These are phyloP conservation scores for Lomentospora prolificans DNA, from an alignment of 2,329 filamentous ascomycete species.

Conservation along the genomic window DNA sequence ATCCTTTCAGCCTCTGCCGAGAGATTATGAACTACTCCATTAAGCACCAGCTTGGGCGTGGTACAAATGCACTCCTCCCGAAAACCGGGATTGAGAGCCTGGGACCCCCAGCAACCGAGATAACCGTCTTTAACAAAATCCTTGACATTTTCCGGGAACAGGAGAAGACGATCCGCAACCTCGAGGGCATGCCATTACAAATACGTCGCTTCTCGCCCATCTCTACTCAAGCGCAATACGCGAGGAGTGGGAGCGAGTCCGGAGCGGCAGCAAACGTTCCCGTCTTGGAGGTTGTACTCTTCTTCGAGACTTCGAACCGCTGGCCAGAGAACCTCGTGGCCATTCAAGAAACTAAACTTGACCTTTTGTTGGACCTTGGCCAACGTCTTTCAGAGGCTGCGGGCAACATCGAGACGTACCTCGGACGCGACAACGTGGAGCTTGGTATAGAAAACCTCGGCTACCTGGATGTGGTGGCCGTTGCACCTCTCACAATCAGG, in stretches of 20 bases:
- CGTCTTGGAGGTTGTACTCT: slow-evolving; percentile 71
- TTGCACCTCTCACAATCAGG: slow-evolving; percentile 62
- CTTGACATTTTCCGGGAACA: slow-evolving; percentile 62
- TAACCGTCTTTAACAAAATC: slow-evolving; percentile 53
- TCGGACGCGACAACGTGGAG: slow-evolving; percentile 72
- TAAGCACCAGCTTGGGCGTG: slow-evolving; percentile 47
- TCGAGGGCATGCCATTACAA: slow-evolving; percentile 81
- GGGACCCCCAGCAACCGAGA: slow-evolving; percentile 32
- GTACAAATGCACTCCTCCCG: background rate
- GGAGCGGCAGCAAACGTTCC: slow-evolving; percentile 16
- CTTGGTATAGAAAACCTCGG: slow-evolving; percentile 63
- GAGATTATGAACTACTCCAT: slow-evolving; percentile 71
- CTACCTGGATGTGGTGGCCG: slow-evolving; percentile 76
- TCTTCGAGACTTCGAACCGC: slow-evolving; percentile 84
- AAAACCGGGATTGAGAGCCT: background rate
- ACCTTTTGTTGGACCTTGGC: slow-evolving; percentile 71
- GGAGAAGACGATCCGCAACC: slow-evolving; percentile 63
- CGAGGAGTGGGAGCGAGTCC: slow-evolving; percentile 48
- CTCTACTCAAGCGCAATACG: slow-evolving; percentile 62
- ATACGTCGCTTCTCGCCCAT: slow-evolving; percentile 70
- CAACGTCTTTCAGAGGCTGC: slow-evolving; percentile 56
- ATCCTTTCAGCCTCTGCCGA: slow-evolving; percentile 57
- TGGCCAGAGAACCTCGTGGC: slow-evolving; percentile 90
- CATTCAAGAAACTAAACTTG: slow-evolving; percentile 88
- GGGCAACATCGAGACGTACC: slow-evolving; percentile 50